A percentile compares a stretch with the other conserved stretches of the same genome.
These are phyloP conservation scores for Torulaspora globosa DNA, from an alignment of 1,139 yeast genomes.

Conservation along the genomic window DNA sequence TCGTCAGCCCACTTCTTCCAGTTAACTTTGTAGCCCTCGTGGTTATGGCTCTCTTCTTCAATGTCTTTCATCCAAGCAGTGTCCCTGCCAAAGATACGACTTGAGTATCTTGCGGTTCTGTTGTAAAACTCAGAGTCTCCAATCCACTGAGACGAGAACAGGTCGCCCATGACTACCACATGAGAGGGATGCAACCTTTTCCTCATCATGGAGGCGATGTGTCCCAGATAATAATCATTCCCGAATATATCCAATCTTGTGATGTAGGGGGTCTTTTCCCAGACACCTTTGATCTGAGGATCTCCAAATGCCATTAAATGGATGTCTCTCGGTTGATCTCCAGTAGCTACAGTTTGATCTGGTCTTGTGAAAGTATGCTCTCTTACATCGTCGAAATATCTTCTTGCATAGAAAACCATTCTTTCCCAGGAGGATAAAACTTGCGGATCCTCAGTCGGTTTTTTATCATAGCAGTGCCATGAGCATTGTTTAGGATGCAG, in stretches of 20 bases:
- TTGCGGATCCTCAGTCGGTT: slow-evolving; percentile 18
- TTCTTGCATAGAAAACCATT: slow-evolving; percentile 14
- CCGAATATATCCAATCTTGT: slow-evolving; percentile 80
- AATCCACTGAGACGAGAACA: slow-evolving; percentile 95
- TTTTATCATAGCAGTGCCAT: slow-evolving; percentile 43
- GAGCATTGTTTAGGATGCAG: slow-evolving; percentile 50
- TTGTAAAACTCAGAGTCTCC: slow-evolving; percentile 77
- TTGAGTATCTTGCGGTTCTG: slow-evolving; percentile 68
- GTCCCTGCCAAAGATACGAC: slow-evolving; percentile 48
- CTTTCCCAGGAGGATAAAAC: slow-evolving; percentile 15
- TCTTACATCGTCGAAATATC: slow-evolving; percentile 30
- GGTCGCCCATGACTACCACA: slow-evolving; percentile 88
- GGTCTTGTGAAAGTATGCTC: slow-evolving; percentile 22
- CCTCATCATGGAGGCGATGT: slow-evolving; percentile 65
- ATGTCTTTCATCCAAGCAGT: slow-evolving; percentile 19
- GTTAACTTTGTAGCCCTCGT: slow-evolving; percentile 28
- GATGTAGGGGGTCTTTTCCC: slow-evolving; percentile 66
- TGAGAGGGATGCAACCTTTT: slow-evolving; percentile 64
- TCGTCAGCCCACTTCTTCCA: slow-evolving; percentile 50
- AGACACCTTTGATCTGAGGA: slow-evolving; percentile 90
- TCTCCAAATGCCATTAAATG: slow-evolving; percentile 83
- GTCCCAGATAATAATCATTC: slow-evolving; percentile 84
- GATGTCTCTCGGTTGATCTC: slow-evolving; percentile 43
- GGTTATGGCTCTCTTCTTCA: slow-evolving; percentile 23
- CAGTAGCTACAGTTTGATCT: slow-evolving; percentile 16